These are phyloP conservation scores for Nadsonia starkeyi-henricii DNA, from an alignment of 1,139 yeast genomes.

Conservation along the genomic window DNA sequence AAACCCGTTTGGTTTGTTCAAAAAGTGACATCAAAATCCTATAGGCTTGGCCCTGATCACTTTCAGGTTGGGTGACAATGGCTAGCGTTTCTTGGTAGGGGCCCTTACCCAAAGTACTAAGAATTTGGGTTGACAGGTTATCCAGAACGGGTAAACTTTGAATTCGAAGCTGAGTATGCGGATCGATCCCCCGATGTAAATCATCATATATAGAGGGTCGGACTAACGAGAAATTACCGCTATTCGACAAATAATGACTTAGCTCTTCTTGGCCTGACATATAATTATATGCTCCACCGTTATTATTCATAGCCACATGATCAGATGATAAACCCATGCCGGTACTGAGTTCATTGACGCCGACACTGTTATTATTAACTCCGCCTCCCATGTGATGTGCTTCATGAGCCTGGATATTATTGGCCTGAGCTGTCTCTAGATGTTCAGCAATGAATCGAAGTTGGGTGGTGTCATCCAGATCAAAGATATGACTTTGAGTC, in stretches of 20 bases:
- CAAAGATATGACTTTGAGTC: constrained; percentile 9
- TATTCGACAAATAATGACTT: background rate
- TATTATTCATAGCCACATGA: too few species aligned
- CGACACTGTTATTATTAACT: background rate
- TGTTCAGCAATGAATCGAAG: constrained; percentile 17
- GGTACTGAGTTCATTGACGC: background rate
- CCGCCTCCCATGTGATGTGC: background rate
- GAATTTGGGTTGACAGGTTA: constrained; percentile 58
- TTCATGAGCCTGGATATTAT: background rate
- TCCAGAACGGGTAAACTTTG: constrained; percentile 62
- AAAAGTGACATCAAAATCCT: constrained; percentile 59
- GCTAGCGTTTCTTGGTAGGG: constrained; percentile 65
- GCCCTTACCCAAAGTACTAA: constrained; percentile 52
- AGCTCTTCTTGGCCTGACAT: background rate
- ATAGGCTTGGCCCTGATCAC: constrained; percentile 61
- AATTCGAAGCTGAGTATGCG: constrained; percentile 35
- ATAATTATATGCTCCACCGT: background rate
- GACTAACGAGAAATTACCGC: background rate
- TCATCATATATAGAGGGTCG: background rate
- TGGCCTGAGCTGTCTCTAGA: constrained; percentile 13
- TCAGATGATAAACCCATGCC: background rate
- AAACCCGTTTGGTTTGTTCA: constrained; percentile 35
- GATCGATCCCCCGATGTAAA: constrained; percentile 9
- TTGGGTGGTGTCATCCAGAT: constrained; percentile 17
- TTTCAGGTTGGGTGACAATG: constrained; percentile 57